phyloP scores from a whole-genome alignment of 2,329 filamentous ascomycete species.

The Verticillium longisporum region DNA sequence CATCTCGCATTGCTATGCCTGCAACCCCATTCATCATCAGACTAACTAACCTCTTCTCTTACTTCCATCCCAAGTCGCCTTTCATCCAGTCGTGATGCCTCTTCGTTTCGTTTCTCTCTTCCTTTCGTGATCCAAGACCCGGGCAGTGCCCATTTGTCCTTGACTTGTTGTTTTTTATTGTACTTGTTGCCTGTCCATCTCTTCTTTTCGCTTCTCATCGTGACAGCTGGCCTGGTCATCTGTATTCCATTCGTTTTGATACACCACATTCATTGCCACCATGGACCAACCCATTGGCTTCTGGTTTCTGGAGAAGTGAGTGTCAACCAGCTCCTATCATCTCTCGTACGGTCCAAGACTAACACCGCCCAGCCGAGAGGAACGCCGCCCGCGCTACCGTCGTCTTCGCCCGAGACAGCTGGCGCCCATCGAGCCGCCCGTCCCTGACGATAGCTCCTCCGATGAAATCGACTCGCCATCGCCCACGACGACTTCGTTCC shows the following conservation, averaged over 20 bases:
- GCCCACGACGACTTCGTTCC: conserved; percentile 1
- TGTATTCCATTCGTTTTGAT: not conserved
- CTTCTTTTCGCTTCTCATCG: not conserved
- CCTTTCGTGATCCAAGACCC: not conserved
- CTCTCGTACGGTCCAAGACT: not conserved
- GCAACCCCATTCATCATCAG: not conserved
- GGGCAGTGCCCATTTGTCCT: not conserved
- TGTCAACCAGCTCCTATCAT: not conserved
- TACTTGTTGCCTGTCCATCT: not conserved
- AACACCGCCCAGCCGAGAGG: not conserved
- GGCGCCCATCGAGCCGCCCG: not conserved
- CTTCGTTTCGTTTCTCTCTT: not conserved
- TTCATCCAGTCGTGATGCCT: not conserved
- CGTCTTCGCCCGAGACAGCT: not conserved
- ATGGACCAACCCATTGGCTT: not conserved
- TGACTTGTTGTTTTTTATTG: not conserved
- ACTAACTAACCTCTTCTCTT: not conserved
- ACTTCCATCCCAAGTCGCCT: not conserved
- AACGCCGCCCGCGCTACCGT: not conserved
- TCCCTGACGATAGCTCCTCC: not conserved
- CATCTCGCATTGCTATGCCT: not conserved
- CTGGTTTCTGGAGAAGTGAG: not conserved
- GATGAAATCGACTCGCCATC: conserved; percentile 9
- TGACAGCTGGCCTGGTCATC: not conserved
- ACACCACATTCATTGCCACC: not conserved